phyloP scores from a whole-genome alignment of 768 basidiomycete genomes.

The Termitomyces sp. region DNA sequence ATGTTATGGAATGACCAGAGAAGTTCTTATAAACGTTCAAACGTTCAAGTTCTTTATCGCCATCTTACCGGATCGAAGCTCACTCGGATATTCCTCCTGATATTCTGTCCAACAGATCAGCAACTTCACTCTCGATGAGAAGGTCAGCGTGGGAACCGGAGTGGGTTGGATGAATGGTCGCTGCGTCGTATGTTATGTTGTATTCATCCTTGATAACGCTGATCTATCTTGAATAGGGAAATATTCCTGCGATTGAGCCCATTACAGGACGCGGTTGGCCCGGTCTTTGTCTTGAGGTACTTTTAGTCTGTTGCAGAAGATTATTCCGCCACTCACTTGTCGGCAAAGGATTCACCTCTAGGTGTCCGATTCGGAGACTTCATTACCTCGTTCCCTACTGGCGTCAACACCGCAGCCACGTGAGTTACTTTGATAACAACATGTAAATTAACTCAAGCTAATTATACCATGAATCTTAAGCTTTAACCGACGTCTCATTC shows the following conservation, averaged over 20 bases:
- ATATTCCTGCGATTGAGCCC: constrained; percentile 49
- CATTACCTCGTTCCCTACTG: constrained; percentile 80
- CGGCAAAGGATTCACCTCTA: constrained; percentile 58
- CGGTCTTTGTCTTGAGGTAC: constrained; percentile 68
- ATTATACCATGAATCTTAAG: constrained; percentile 25
- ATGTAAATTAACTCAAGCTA: not conserved
- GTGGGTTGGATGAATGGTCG: constrained; percentile 61
- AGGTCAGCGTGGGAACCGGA: constrained; percentile 62
- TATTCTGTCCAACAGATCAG: constrained; percentile 33
- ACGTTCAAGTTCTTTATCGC: not conserved
- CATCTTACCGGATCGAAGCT: not conserved
- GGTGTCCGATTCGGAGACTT: constrained; percentile 76
- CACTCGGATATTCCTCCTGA: not conserved
- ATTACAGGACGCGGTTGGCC: constrained; percentile 47
- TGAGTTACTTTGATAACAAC: constrained; percentile 31
- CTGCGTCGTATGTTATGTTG: constrained; percentile 51
- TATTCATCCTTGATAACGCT: not conserved
- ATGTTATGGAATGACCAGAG: not conserved
- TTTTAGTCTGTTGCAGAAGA: constrained; percentile 1
- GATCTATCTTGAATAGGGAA: constrained; percentile 33
- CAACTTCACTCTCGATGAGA: constrained; percentile 55
- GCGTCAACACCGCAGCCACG: constrained; percentile 79
- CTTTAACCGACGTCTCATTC: constrained; percentile 76
- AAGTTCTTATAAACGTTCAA: not conserved
- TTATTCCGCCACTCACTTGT: not conserved